These are phyloP conservation scores for Malassezia sympodialis DNA, from an alignment of 1,284 basidiomycete genomes.

Conservation along the genomic window DNA sequence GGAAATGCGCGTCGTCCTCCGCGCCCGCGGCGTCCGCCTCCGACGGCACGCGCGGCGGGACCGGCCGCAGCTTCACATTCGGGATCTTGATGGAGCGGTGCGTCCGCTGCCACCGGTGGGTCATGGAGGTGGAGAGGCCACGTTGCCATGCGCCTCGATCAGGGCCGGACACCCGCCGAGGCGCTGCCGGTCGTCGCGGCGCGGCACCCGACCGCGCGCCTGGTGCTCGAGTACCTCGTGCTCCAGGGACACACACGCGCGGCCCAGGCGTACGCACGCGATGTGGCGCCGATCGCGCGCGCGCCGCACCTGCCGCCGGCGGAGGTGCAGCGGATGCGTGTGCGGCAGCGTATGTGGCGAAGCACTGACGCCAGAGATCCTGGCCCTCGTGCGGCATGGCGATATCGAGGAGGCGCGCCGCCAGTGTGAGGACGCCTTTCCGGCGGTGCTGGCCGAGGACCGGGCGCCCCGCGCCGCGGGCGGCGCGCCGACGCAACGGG, in stretches of 20 bases:
- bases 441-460: constrained; percentile 1
- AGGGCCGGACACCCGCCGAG: background rate
- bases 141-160: background rate
- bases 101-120: constrained; percentile 28
- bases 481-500: background rate
- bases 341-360: constrained; percentile 14
- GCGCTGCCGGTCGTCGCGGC: background rate
- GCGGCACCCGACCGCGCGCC: constrained; percentile 47
- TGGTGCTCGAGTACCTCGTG: constrained; percentile 70
- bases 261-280: constrained; percentile 56
- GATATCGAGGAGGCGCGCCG: constrained; percentile 60
- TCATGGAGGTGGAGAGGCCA: constrained; percentile 3
- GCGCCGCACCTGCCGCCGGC: constrained; percentile 1
- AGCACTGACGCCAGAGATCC: constrained; percentile 1
- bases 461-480: background rate
- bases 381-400: constrained; percentile 57
- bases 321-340: constrained; percentile 6
- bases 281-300: background rate
- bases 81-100: constrained; percentile 45
- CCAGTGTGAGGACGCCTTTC: constrained; percentile 54
- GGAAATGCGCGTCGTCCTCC: constrained; percentile 36
- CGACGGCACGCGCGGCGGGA: constrained; percentile 8
- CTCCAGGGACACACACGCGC: constrained; percentile 64
- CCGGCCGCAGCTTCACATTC: constrained; percentile 40
- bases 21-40: constrained; percentile 22